Evolutionary conservation across 2,329 filamentous ascomycete species (phyloP), one percentile per base, ranked within the genome.

Genomic region (Colletotrichum sansevieriae): DNA sequence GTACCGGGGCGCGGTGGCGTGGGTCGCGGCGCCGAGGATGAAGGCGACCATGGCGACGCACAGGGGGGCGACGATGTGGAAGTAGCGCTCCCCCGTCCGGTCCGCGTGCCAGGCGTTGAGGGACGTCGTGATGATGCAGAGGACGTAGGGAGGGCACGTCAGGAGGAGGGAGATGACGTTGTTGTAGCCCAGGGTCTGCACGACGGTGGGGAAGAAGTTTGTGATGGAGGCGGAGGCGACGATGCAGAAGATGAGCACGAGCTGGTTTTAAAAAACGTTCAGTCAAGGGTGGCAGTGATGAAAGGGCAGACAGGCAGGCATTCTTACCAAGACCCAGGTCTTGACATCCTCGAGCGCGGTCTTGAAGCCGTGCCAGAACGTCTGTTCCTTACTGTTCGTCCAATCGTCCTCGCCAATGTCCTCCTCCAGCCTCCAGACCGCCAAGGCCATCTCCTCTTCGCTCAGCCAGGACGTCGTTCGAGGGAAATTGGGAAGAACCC

Each of bases 141-240:
- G 82, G 3, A 90, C 85, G 75, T 91, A 92, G 1, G 90, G 90
- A 0, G 91, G 91, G 0, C 85, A 87, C 0, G 89, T 91, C 61
- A 92, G 81, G 13, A 91, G 84, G 4, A 92, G 84, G 0, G 90
- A 88, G 29, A 83, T 78, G 56, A 90, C 87, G 15, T 84, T 81
- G 65, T 79, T 83, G 76, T 90, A 92, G n/a, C 87, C 85, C 2
- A 93, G 84, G 6, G 90, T 91, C 67, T 84, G 81, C 56, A 93
- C 91, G 13, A 94, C 90, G 0, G 91, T 91, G 46, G 89, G 89
- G 78, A 91, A 90, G 81, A 91, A 92, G 77, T 90, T 91, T 41
- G 88, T 90, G 11, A 91, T 87, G 8, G 87, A 87, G 56, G 84
- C 87, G 29, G 84, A 83, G 15, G 83, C 80, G 8, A 83, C 86